Conservation (phyloP, 371 early-diverging fungal genomes). For the Catenaria anguillulae region DNA sequence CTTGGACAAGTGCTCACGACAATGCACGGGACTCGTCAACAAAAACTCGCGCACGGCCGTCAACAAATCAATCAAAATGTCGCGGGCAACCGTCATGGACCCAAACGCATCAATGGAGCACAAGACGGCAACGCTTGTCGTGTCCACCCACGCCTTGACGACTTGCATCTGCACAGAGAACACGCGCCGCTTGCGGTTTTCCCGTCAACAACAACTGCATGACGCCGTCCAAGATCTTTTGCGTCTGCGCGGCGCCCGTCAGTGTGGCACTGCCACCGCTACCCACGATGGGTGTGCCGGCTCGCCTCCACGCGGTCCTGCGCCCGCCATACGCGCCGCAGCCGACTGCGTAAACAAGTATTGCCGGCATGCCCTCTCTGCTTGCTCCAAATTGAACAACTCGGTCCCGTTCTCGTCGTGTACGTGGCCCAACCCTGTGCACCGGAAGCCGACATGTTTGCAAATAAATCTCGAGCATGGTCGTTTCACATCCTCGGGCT, state of each 20-base stretch:
- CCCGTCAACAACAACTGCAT: constrained; percentile 32
- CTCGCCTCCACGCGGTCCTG: too few species aligned
- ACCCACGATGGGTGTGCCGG: too few species aligned
- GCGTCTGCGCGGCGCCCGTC: constrained; percentile 20
- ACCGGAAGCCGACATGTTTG: not conserved
- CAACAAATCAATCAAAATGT: constrained; percentile 14
- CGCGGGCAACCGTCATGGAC: not conserved
- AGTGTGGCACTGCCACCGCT: too few species aligned
- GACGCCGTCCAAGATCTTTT: constrained; percentile 28
- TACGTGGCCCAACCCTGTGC: not conserved
- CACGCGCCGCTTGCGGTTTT: constrained; percentile 50
- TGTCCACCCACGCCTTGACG: constrained; percentile 18
- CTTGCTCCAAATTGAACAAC: constrained; percentile 39
- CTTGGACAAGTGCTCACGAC: constrained; percentile 19
- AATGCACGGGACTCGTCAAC: constrained; percentile 17
- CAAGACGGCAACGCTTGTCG: constrained; percentile 14
- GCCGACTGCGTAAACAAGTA: not conserved
- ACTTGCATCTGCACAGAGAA: constrained; percentile 36
- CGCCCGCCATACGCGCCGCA: too few species aligned
- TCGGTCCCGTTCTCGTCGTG: constrained; percentile 39
- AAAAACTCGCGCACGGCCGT: constrained; percentile 32
- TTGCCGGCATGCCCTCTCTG: not conserved
- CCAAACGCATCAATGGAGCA: constrained; percentile 12
- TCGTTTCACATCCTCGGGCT: too few species aligned
- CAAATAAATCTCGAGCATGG: not conserved